Base-by-base conservation (phyloP, 2,329 filamentous ascomycete species). In the Lojkania enalia region DNA sequence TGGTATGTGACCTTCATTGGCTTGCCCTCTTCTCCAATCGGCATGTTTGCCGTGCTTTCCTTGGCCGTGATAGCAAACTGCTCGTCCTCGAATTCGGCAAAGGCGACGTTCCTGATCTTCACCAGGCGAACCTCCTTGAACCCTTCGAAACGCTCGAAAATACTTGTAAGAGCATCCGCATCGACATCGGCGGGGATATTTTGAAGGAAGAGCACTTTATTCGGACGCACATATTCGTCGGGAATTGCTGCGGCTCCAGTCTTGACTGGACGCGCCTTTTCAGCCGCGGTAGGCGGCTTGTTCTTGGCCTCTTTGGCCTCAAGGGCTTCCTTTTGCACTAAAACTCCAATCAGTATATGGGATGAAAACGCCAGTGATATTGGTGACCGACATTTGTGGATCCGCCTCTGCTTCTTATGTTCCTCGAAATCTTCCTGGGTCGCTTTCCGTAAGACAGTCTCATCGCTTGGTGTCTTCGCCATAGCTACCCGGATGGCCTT, bases 171-270 rank as follows among this genome's bases (percentile, higher is more conserved):
- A 18, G 79, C 82, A 53, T 95, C 90, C 61, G 88, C 83, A 68
- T 88, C 87, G 71, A 88, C 90, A 54, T 90, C 87, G 52, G 92
- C 88, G 6, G 94, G 91, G 25, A 99, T 74, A 61, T 97, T 92
- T 74, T 95, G 90, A 49, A 97, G 77, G 74, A 97, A 95, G 25
- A 99, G 81, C 56, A 90, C 95, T 76, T 96, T 96, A 81, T 97
- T 97, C 25, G 94, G 92, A 3, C 92, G 92, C 3, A 97, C 82
- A 71, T 96, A 97, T 73, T 99, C 94, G 80, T 97, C 94, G n/a
- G 91, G 90, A 14, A 97, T 85, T 43, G 90, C 86, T 9, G 87
- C 79, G 1, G 83, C 78, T 23, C 88, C 88, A n/a, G 81, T 79
- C 13, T 85, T 78, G 75, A 81, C 74, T 0, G 86, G 83, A 37